Base-by-base conservation (phyloP, 202 grass and related monocot species). In the Digitaria exilis region DNA sequence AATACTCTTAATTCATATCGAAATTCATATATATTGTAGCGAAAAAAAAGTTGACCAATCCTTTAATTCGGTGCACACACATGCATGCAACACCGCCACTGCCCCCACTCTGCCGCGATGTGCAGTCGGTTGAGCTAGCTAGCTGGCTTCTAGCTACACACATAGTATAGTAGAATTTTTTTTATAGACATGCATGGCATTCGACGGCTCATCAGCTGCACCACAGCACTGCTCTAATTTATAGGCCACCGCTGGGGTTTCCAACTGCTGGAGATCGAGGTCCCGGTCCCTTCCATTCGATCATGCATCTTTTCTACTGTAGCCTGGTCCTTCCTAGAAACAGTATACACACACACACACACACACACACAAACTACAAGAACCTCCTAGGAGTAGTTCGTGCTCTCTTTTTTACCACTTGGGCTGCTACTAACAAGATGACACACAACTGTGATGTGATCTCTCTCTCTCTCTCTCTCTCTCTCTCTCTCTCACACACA, bases 201-300 rank as follows among this genome's bases (percentile, higher is more conserved):
- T 63, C 42, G 42, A 87, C 57, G 37, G 48, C 46, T 63, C 59
- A 31, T 32, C 59, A 31, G 59, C 71, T 48, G 67, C 21, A 42
- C 32, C 12, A 39, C 14, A 42, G 54, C 28, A 58, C 50, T 68
- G 82, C 77, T 76, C 55, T 28, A 71, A 73, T 81, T 86, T 89
- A 82, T 84, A 79, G 64, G 78, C 80, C 77, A 95, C 90, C 93
- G 88, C 88, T 52, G 61, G 87, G 17, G 61, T 92, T 87, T 72
- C 65, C n/a, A n/a, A n/a, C n/a, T n/a, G 52, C 65, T 72, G n/a
- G 71, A 82, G 77, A 11, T 6, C 22, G 55, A 57, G 55, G 85
- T 90, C 78, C 66, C n/a, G n/a, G n/a, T n/a, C n/a, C 65, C 83
- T 83, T 94, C 86, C 51, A 44, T 79, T 80, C 84, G 9, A 44